Percentiles rank a stretch among this genome's conserved stretches.
phyloP scores from a whole-genome alignment of 2,329 filamentous ascomycete genomes.

The Alternaria sp. region DNA sequence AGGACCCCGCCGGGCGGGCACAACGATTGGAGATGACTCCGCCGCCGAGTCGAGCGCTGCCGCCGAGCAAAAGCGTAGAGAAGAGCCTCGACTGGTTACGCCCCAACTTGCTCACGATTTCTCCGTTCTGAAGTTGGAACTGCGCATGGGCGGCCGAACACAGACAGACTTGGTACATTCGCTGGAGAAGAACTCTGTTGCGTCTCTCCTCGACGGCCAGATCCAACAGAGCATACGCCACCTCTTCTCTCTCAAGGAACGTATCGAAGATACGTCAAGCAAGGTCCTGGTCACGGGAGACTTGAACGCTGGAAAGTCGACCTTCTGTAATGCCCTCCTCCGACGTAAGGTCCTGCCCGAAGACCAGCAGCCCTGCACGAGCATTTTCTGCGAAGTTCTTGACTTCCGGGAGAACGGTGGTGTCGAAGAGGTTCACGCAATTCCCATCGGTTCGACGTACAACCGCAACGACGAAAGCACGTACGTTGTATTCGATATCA shows the following conservation, averaged over 20 bases:
- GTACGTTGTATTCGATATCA: constrained; percentile 83
- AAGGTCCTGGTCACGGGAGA: constrained; percentile 97
- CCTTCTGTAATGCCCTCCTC: constrained; percentile 96
- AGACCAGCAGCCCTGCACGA: constrained; percentile 97
- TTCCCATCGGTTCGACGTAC: constrained; percentile 82
- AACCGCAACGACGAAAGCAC: constrained; percentile 92
- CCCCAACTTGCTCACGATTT: constrained; percentile 96
- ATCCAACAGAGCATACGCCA: constrained; percentile 94
- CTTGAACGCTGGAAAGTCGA: constrained; percentile 96
- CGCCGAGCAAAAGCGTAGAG: constrained; percentile 66
- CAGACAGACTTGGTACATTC: constrained; percentile 94
- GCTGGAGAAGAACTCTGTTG: constrained; percentile 89
- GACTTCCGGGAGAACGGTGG: constrained; percentile 91
- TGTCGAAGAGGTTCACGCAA: constrained; percentile 93
- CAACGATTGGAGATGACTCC: constrained; percentile 66
- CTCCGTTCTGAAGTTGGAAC: constrained; percentile 90
- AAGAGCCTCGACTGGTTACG: constrained; percentile 84
- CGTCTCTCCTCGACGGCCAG: constrained; percentile 89
- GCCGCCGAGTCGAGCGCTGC: constrained; percentile 76
- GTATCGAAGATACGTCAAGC: constrained; percentile 96
- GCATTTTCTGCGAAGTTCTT: constrained; percentile 97
- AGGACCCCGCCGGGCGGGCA: constrained; percentile 73
- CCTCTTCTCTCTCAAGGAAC: constrained; percentile 82
- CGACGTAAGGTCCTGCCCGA: constrained; percentile 92
- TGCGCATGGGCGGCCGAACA: constrained; percentile 86